Evolutionary conservation across 176 grass and related monocot genomes (phyloP).

Genomic region (Raddia distichophylla): DNA sequence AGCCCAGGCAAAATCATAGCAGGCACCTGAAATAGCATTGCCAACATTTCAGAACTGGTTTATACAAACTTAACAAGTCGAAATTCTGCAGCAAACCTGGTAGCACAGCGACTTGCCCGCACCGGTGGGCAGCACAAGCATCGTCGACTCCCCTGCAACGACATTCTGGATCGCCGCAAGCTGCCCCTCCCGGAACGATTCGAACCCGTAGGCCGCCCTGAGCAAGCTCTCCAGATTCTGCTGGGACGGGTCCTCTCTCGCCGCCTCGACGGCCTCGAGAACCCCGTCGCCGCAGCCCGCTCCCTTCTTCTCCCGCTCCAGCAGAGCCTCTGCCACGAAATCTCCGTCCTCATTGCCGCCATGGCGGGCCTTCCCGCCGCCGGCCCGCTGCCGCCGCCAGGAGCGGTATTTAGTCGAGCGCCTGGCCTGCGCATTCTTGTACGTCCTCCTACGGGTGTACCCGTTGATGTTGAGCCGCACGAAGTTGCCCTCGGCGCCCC

Average conservation of each 20-base stretch:
- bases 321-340: constrained; percentile 43
- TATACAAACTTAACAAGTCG: constrained; percentile 5
- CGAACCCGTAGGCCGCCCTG: constrained; percentile 67
- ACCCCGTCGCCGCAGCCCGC: constrained; percentile 21
- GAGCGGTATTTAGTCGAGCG: constrained; percentile 52
- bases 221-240: constrained; percentile 72
- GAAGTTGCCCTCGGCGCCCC: constrained; percentile 71
- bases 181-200: constrained; percentile 80
- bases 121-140: constrained; percentile 87
- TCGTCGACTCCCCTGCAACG: constrained; percentile 72
- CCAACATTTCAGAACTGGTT: background rate
- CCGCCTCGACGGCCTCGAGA: constrained; percentile 51
- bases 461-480: constrained; percentile 94
- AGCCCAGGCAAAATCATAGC: constrained; percentile 88
- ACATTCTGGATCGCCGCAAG: constrained; percentile 74
- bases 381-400: constrained; percentile 51
- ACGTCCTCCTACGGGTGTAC: constrained; percentile 64
- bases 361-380: constrained; percentile 13
- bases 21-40: constrained; percentile 58
- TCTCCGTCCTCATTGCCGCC: constrained; percentile 51
- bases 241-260: constrained; percentile 58
- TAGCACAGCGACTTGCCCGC: constrained; percentile 97
- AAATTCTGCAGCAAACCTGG: constrained; percentile 56
- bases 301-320: constrained; percentile 52
- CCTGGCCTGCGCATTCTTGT: constrained; percentile 61